phyloP scores from a whole-genome alignment of 306 rosid species.

The Lathyrus oleraceus region DNA sequence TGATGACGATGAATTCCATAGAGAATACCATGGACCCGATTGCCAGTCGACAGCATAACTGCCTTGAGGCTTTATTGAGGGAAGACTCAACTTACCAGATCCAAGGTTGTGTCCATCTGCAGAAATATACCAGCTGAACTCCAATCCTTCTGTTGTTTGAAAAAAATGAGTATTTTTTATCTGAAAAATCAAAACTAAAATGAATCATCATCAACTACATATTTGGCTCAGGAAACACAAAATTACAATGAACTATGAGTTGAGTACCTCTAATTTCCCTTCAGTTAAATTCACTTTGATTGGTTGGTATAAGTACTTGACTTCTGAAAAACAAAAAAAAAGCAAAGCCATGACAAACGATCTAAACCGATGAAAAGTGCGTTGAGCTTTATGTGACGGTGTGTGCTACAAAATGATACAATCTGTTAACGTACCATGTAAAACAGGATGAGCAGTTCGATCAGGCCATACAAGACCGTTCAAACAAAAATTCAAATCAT shows the following conservation, averaged over 20 bases:
- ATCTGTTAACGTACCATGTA: slow-evolving; percentile 59
- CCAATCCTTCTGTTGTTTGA: slow-evolving; percentile 73
- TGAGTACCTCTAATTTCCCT: slow-evolving; percentile 61
- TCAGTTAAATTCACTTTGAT: slow-evolving; percentile 66
- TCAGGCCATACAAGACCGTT: slow-evolving; percentile 82
- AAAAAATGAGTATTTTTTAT: slow-evolving; percentile 70
- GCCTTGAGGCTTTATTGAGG: slow-evolving; percentile 66
- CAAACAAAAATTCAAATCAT: slow-evolving; percentile 87
- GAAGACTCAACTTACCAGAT: slow-evolving; percentile 61
- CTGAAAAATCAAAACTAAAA: slow-evolving; percentile 47
- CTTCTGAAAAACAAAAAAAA: slow-evolving; percentile 63
- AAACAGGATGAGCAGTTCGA: slow-evolving; percentile 91
- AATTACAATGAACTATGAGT: slow-evolving; percentile 6
- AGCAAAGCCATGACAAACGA: slow-evolving; percentile 23
- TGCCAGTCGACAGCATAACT: slow-evolving; percentile 55
- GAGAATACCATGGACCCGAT: slow-evolving; percentile 74
- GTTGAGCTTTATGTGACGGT: slow-evolving; percentile 1
- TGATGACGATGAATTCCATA: slow-evolving; percentile 59
- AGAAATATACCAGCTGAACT: slow-evolving; percentile 73
- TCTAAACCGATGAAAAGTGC: slow-evolving; percentile 4
- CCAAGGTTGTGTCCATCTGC: slow-evolving; percentile 80
- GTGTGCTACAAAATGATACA: background rate
- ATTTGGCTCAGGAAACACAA: slow-evolving; percentile 19
- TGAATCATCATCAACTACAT: slow-evolving; percentile 14
- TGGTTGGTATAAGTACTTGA: slow-evolving; percentile 84